A percentile compares a stretch with the other conserved stretches of the same genome.
These are phyloP conservation scores for Pyracantha coccinea DNA, from an alignment of 331 rosid species.

Conservation along the genomic window DNA sequence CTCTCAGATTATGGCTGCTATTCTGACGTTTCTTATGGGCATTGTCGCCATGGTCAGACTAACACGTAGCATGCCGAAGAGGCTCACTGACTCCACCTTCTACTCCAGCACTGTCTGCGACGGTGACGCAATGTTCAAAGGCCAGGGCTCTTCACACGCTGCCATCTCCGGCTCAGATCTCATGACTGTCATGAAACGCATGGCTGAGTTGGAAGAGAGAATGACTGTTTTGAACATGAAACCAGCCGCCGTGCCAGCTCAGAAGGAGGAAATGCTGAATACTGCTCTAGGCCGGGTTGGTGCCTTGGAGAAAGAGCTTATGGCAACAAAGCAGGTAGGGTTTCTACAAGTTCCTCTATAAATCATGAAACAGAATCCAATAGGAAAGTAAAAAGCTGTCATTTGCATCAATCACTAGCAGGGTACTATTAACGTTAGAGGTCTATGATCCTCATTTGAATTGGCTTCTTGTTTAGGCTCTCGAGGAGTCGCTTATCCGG, in stretches of 20 bases:
- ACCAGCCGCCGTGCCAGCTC: constrained; percentile 52
- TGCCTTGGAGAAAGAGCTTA: constrained; percentile 55
- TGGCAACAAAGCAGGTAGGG: constrained; percentile 64
- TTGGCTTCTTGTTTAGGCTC: constrained; percentile 36
- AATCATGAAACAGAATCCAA: not conserved
- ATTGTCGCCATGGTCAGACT: constrained; percentile 67
- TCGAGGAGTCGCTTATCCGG: constrained; percentile 51
- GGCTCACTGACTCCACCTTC: constrained; percentile 64
- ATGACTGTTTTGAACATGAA: constrained; percentile 31
- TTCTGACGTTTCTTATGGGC: constrained; percentile 79
- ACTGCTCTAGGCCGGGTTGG: constrained; percentile 50
- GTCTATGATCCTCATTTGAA: not conserved
- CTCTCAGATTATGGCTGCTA: constrained; percentile 50
- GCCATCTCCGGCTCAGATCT: constrained; percentile 32
- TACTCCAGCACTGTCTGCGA: constrained; percentile 40
- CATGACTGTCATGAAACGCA: constrained; percentile 66
- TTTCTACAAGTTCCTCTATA: not conserved
- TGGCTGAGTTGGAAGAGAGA: constrained; percentile 75
- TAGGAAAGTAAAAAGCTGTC: not conserved
- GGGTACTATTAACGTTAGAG: no score
- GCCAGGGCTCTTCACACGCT: constrained; percentile 24
- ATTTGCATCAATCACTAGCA: not conserved
- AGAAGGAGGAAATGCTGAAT: constrained; percentile 63
- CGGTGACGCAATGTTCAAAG: constrained; percentile 16
- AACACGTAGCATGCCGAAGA: constrained; percentile 69